These are phyloP conservation scores for Malassezia psittaci DNA, from an alignment of 1,284 basidiomycete genomes.

Conservation along the genomic window DNA sequence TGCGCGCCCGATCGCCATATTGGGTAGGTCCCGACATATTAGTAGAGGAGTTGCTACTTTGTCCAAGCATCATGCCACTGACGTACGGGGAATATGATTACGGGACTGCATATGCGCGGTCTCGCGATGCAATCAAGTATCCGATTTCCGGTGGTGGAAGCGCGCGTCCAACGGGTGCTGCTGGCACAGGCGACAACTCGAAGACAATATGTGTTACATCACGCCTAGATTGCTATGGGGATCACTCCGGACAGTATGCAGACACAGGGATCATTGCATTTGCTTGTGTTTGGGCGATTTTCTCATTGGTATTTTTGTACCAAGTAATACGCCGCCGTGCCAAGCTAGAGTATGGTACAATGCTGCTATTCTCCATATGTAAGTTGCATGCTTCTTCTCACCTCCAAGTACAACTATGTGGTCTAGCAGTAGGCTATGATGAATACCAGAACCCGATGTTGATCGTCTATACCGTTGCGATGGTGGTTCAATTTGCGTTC, in stretches of 20 bases:
- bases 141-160: neutral
- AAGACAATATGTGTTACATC: neutral
- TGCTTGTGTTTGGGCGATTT: neutral
- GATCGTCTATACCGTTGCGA: neutral
- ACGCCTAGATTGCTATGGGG: neutral
- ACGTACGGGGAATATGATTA: neutral
- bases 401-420: neutral
- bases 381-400: neutral
- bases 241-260: neutral
- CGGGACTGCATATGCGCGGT: neutral
- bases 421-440: neutral
- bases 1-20: no score
- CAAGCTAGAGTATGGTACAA: neutral
- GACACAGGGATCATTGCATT: neutral
- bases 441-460: neutral
- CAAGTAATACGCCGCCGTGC: neutral
- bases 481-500: neutral
- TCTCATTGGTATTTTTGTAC: neutral
- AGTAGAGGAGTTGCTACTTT: no score
- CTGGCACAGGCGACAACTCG: neutral
- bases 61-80: neutral
- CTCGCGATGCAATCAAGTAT: neutral
- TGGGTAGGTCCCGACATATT: no score
- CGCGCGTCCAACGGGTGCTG: neutral
- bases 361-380: neutral